phyloP scores from a whole-genome alignment of 306 rosid genomes.

The Vigna unguiculata region DNA sequence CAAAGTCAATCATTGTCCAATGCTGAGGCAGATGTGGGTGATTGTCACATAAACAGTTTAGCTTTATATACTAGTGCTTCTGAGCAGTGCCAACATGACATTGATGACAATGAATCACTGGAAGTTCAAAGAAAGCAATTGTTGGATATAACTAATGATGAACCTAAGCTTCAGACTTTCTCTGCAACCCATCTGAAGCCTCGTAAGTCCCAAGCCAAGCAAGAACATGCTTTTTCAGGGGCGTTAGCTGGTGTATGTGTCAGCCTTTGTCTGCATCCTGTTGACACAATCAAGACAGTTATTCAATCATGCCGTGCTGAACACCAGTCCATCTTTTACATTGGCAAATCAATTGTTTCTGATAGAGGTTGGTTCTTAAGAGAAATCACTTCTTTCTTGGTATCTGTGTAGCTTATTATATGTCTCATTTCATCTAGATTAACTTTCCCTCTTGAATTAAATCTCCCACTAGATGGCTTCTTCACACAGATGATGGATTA shows the following conservation, averaged over 20 bases:
- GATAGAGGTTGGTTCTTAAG: conserved; percentile 75
- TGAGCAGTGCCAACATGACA: conserved; percentile 43
- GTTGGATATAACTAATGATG: conserved; percentile 44
- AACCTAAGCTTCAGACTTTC: conserved; percentile 47
- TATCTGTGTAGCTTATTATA: conserved; percentile 26
- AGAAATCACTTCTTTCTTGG: conserved; percentile 24
- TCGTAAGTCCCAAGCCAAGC: conserved; percentile 60
- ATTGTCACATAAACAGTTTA: conserved; percentile 50
- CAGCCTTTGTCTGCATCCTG: conserved; percentile 92
- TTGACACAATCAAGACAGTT: conserved; percentile 94
- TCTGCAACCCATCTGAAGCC: conserved; percentile 51
- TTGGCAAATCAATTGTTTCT: conserved; percentile 85
- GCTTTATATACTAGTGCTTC: conserved; percentile 46
- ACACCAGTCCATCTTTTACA: conserved; percentile 73
- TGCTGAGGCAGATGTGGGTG: conserved; percentile 42
- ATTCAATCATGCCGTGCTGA: conserved; percentile 76
- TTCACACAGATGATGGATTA: conserved; percentile 40
- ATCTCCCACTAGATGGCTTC: conserved; percentile 26
- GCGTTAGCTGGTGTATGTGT: conserved; percentile 93
- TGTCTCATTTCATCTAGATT: conserved; percentile 29
- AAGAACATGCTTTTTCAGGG: conserved; percentile 94
- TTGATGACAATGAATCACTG: conserved; percentile 53
- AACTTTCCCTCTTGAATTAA: conserved; percentile 37
- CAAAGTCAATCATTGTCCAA: conserved; percentile 42
- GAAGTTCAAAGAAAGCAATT: conserved; percentile 50